These are phyloP conservation scores for Podila clonocystis DNA, from an alignment of 192 early-diverging fungal genomes.

Conservation along the genomic window DNA sequence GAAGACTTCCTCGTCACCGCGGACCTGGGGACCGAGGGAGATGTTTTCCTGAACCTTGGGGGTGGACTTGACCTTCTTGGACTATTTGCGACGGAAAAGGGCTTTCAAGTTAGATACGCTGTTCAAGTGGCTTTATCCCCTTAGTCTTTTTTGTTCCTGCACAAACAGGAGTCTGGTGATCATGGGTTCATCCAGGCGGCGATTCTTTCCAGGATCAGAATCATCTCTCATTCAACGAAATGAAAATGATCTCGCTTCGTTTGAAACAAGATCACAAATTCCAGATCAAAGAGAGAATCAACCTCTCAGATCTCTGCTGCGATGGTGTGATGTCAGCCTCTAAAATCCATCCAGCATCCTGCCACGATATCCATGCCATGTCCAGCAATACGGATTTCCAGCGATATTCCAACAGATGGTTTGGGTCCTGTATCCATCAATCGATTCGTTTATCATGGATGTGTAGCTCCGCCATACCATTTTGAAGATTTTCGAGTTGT, in stretches of 20 bases:
- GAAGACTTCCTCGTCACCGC: conserved; percentile 98
- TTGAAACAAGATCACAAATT: too few species aligned
- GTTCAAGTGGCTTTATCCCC: not conserved
- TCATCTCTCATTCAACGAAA: too few species aligned
- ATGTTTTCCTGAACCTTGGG: conserved; percentile 85
- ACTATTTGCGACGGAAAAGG: conserved; percentile 9
- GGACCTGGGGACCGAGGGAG: conserved; percentile 96
- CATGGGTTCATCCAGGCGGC: too few species aligned
- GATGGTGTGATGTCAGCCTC: too few species aligned
- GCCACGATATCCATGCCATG: too few species aligned
- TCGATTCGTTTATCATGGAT: not conserved
- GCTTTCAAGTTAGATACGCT: not conserved
- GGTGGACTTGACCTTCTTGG: conserved; percentile 75
- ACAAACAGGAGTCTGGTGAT: not conserved
- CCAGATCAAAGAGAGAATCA: too few species aligned
- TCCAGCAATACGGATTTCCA: too few species aligned
- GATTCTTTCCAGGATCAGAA: too few species aligned
- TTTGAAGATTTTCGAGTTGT: conserved; percentile 3
- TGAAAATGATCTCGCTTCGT: too few species aligned
- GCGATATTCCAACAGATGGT: not conserved
- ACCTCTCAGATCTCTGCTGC: too few species aligned
- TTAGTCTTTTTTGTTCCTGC: not conserved
- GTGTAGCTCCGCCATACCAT: not conserved
- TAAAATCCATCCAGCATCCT: too few species aligned
- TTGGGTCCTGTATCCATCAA: not conserved